phyloP scores from a whole-genome alignment of 1,284 basidiomycete genomes.

The Tylopilus sp. region DNA sequence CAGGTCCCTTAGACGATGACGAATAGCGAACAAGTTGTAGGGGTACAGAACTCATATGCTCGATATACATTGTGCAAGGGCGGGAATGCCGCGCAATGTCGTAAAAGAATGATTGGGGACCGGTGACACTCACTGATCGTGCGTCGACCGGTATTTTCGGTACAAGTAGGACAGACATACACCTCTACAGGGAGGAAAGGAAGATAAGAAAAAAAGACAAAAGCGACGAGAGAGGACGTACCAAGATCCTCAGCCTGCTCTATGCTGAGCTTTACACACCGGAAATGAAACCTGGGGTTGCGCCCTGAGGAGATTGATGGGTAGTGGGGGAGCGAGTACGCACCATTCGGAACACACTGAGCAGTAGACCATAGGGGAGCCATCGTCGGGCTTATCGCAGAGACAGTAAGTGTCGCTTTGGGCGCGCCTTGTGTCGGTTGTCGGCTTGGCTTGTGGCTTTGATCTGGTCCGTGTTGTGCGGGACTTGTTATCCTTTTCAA shows the following conservation, averaged over 20 bases:
- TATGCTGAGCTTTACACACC: conserved; percentile 57
- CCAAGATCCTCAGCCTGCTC: conserved; percentile 70
- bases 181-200: conserved; percentile 42
- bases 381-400: conserved; percentile 65
- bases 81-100: conserved; percentile 36
- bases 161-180: conserved; percentile 69
- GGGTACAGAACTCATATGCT: conserved; percentile 36
- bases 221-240: conserved; percentile 40
- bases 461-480: conserved; percentile 18
- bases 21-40: conserved; percentile 35
- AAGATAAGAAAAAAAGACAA: conserved; percentile 15
- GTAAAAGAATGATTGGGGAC: conserved; percentile 35
- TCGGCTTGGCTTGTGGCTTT: conserved; percentile 19
- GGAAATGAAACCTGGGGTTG: conserved; percentile 67
- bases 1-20: conserved; percentile 34
- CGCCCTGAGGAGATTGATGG: conserved; percentile 1
- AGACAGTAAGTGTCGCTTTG: conserved; percentile 44
- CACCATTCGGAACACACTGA: conserved; percentile 72
- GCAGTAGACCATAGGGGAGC: conserved; percentile 79
- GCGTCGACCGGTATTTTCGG: conserved; percentile 57
- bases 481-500: conserved; percentile 32
- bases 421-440: conserved; percentile 13
- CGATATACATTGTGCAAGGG: conserved; percentile 37
- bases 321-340: conserved; percentile 24
- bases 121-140: conserved; percentile 73